Percentiles rank a stretch among this genome's conserved stretches.
Evolutionary conservation across 495 filamentous ascomycete species (phyloP).

Genomic region (Staphylotrichum tortipilum): DNA sequence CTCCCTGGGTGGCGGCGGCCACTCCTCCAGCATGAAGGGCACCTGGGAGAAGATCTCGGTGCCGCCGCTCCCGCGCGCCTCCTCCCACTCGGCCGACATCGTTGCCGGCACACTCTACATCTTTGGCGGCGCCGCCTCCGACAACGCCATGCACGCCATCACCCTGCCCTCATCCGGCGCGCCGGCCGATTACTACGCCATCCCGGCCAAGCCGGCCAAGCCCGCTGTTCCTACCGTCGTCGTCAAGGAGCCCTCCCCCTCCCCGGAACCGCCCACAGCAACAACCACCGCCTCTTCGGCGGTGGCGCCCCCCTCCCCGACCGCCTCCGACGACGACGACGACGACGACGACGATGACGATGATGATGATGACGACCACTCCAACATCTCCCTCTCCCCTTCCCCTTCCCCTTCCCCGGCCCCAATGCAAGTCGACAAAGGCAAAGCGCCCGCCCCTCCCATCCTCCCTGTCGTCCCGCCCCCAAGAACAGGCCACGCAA

Average conservation of each 20-base stretch:
- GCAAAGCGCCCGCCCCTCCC: conserved; percentile 13
- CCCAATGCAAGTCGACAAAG: conserved; percentile 15
- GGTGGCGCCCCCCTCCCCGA: no score
- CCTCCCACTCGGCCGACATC: conserved; percentile 61
- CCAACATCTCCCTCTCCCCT: conserved; percentile 3
- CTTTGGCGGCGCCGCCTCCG: conserved; percentile 56
- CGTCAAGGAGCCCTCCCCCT: no score
- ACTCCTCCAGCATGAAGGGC: conserved; percentile 38
- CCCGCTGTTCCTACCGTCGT: neutral
- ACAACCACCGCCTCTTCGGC: no score
- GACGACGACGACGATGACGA: conserved; percentile 31
- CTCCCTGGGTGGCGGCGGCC: conserved; percentile 9
- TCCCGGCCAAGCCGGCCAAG: conserved; percentile 34
- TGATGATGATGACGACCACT: conserved; percentile 6
- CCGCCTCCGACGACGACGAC: conserved; percentile 31
- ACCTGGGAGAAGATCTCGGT: conserved; percentile 50
- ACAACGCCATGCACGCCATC: conserved; percentile 63
- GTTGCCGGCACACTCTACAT: conserved; percentile 59
- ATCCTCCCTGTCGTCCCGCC: conserved; percentile 34
- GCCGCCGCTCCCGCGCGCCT: conserved; percentile 52
- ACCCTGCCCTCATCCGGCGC: conserved; percentile 46
- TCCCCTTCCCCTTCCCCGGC: conserved; percentile 3
- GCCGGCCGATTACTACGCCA: conserved; percentile 48
- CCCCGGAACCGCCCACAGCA: no score
- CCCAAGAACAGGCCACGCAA: conserved; percentile 49